Evolutionary conservation across 768 basidiomycete genomes (phyloP).

Genomic region (Lactarius deliciosus): DNA sequence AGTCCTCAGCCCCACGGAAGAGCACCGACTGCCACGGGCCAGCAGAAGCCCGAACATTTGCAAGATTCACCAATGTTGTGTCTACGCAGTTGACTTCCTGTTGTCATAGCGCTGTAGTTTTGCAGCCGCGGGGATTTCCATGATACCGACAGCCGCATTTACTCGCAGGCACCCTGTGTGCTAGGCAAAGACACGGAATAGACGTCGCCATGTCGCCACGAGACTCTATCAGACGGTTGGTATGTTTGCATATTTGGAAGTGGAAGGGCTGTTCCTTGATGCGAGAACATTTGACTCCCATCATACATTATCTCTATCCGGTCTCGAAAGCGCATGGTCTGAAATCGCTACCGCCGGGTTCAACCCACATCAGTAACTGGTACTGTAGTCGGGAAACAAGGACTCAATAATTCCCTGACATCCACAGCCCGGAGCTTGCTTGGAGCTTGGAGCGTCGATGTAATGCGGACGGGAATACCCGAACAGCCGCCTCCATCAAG

Average conservation of each 20-base stretch:
- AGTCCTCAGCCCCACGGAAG: background rate
- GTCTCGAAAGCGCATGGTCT: background rate
- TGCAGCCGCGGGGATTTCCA: background rate
- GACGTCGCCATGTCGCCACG: constrained; percentile 3
- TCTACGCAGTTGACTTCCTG: background rate
- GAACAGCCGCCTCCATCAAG: background rate
- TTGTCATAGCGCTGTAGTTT: constrained; percentile 7
- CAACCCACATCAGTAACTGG: background rate
- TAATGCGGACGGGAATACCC: background rate
- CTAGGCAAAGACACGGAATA: background rate
- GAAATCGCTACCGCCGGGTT: background rate
- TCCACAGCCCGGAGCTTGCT: background rate
- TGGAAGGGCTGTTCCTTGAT: constrained; percentile 6
- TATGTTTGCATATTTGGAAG: background rate
- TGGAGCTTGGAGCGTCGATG: background rate
- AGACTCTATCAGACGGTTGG: constrained; percentile 1
- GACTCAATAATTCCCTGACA: background rate
- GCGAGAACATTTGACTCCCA: background rate
- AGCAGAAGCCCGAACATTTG: background rate
- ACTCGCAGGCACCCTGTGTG: background rate
- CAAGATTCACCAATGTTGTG: background rate
- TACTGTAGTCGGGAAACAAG: background rate
- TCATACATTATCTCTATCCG: background rate
- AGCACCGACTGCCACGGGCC: background rate
- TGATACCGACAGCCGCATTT: background rate